These are phyloP conservation scores for Trametes cingulata DNA, from an alignment of 768 basidiomycete species.

Conservation along the genomic window DNA sequence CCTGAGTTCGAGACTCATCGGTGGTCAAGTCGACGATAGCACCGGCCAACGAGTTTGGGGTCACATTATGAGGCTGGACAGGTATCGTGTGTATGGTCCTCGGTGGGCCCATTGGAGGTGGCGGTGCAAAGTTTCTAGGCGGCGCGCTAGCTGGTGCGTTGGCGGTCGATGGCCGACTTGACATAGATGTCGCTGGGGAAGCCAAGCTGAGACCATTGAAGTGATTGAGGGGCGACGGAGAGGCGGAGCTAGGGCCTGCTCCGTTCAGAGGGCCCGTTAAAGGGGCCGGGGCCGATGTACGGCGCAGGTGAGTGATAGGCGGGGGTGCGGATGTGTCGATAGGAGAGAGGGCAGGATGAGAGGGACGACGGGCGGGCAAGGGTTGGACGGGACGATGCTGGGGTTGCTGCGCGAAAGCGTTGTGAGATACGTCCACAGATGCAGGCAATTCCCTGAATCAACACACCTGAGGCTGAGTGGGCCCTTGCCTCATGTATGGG, in stretches of 20 bases:
- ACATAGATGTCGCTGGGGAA: slow-evolving; percentile 5
- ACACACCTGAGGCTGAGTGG: not conserved
- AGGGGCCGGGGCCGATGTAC: not conserved
- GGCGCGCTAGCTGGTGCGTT: not conserved
- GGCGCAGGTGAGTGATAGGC: slow-evolving; percentile 2
- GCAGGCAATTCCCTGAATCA: not conserved
- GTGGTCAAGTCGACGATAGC: slow-evolving; percentile 16
- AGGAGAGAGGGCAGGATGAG: not conserved
- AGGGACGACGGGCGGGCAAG: not conserved
- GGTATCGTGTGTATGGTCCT: not conserved
- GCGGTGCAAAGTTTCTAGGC: not conserved
- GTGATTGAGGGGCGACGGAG: slow-evolving; percentile 1
- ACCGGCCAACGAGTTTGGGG: slow-evolving; percentile 13
- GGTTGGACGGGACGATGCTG: not conserved
- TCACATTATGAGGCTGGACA: not conserved
- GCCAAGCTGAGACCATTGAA: slow-evolving; percentile 11
- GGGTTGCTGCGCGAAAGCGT: not conserved
- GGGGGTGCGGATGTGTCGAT: slow-evolving; percentile 5
- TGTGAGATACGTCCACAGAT: too few relatives aligned
- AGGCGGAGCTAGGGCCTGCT: not conserved
- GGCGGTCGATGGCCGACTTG: slow-evolving; percentile 6
- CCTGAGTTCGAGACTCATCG: not conserved
- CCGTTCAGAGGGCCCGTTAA: not conserved
- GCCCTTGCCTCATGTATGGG: not conserved
- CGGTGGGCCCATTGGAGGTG: not conserved